Evolutionary conservation across 2,329 filamentous ascomycete species (phyloP), one percentile per base, ranked within the genome.

Genomic region (Periglandula ipomoeae): DNA sequence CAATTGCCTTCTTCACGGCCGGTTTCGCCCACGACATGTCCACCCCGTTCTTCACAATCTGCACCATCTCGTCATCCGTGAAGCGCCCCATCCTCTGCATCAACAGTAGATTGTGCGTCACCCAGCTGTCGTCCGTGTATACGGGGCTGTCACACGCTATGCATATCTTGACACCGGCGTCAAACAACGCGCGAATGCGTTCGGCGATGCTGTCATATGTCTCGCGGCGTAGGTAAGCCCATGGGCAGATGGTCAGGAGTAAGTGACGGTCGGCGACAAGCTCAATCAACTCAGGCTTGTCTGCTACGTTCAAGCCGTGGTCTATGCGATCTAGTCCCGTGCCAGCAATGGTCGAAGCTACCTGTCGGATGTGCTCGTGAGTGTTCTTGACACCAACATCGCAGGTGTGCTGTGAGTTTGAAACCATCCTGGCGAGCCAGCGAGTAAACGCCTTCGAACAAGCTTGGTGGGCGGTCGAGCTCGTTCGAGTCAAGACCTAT

Each of bases 91-190:
- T 67, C 4, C 59, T 63, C 46, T 68, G 67, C 6, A 65, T 62
- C 55, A 74, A 65, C 44, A 70, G 53, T 63, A 76, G 59, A 46
- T 73, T 74, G 10, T 72, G 68, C 50, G 69, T 59, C 23, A 76
- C 60, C 72, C 72, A 76, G 32, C 71, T 68, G 50, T 75, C 65
- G 50, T 74, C 67, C 70, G 74, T 75, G 59, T 86, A 86, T 10
- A 80, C 82, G 50, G 82, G 82, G 59, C 86, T 82, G 58, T 87
- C 83, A 55, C 79, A 83, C 62, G 87, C 87, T 61, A 87, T 79
- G 49, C 78, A 82, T 61, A 87, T 86, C 53, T 67, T 73, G 41
- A 87, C 77, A 0, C 81, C 80, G 5, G 66, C 67, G 38, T 84
- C 74, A 26, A 87, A 61, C 53, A 86, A 81, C 47, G 66, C 68